Evolutionary conservation across 164 flowering plant species (phyloP).

Genomic region (Kingdonia uniflora): DNA sequence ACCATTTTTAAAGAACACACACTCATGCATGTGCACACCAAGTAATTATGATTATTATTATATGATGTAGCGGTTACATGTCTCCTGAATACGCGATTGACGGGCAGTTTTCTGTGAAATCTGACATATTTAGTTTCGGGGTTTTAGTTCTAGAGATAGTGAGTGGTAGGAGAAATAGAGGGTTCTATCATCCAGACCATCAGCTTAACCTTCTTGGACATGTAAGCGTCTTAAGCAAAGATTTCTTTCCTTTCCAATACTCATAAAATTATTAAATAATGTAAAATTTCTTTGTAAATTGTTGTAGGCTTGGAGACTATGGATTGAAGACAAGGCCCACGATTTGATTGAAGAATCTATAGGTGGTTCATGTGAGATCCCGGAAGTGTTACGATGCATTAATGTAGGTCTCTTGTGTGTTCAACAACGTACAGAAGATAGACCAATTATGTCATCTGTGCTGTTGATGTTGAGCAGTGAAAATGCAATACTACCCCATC

Average conservation of each 20-base stretch:
- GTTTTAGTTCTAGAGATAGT: constrained; percentile 19
- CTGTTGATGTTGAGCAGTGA: constrained; percentile 12
- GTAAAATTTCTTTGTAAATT: background rate
- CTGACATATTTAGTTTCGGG: constrained; percentile 22
- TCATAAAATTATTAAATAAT: background rate
- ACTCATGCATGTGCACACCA: background rate
- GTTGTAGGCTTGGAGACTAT: constrained; percentile 20
- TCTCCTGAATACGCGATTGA: constrained; percentile 23
- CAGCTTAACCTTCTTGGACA: constrained; percentile 10
- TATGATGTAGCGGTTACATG: constrained; percentile 19
- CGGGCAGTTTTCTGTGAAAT: constrained; percentile 20
- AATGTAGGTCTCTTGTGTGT: constrained; percentile 24
- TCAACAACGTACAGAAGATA: constrained; percentile 14
- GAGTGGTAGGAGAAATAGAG: constrained; percentile 16
- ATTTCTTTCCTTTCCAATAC: no score
- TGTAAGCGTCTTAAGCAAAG: constrained; percentile 10
- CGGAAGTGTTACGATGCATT: constrained; percentile 14
- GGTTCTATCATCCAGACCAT: constrained; percentile 1
- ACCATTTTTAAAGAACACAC: background rate
- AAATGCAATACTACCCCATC: constrained; percentile 2
- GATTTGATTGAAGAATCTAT: constrained; percentile 16
- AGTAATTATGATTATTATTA: background rate
- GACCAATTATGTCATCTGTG: constrained; percentile 22
- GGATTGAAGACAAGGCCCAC: constrained; percentile 15
- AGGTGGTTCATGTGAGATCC: background rate